Conservation (phyloP, 2,329 filamentous ascomycete genomes). For the Beauveria sp. region DNA sequence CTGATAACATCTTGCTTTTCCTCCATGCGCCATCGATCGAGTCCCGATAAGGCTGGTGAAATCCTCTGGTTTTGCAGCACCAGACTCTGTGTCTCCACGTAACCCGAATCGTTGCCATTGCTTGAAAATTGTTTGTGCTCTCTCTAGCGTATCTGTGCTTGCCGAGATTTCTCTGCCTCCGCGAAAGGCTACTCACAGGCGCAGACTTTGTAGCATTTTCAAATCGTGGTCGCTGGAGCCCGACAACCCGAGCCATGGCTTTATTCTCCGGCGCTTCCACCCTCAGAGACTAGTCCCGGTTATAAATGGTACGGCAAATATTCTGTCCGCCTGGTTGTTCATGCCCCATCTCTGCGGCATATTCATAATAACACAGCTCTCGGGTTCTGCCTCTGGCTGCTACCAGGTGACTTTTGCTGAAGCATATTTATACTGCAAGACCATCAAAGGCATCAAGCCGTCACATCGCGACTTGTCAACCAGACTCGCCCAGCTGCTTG, state of each 20-base stretch:
- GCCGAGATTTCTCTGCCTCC: too few species aligned
- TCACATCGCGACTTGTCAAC: too few species aligned
- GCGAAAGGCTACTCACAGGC: too few species aligned
- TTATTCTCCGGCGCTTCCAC: background rate
- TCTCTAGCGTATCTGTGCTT: too few species aligned
- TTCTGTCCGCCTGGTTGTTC: background rate
- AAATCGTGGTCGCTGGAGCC: background rate
- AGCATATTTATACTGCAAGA: too few species aligned
- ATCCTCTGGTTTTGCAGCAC: background rate
- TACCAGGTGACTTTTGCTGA: too few species aligned
- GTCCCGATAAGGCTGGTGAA: background rate
- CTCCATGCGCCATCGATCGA: conserved; percentile 4
- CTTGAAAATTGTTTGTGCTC: too few species aligned
- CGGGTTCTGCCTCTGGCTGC: too few species aligned
- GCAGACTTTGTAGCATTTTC: background rate
- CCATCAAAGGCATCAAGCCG: background rate
- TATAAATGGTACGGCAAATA: background rate
- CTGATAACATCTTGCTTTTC: background rate
- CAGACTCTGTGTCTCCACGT: too few species aligned
- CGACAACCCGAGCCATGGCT: background rate
- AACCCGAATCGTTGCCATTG: too few species aligned
- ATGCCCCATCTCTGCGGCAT: too few species aligned
- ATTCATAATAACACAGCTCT: too few species aligned
- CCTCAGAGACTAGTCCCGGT: background rate
- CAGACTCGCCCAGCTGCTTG: background rate